Base-by-base conservation (phyloP, 371 early-diverging fungal species). In the Dipsacomyces acuminosporus region DNA sequence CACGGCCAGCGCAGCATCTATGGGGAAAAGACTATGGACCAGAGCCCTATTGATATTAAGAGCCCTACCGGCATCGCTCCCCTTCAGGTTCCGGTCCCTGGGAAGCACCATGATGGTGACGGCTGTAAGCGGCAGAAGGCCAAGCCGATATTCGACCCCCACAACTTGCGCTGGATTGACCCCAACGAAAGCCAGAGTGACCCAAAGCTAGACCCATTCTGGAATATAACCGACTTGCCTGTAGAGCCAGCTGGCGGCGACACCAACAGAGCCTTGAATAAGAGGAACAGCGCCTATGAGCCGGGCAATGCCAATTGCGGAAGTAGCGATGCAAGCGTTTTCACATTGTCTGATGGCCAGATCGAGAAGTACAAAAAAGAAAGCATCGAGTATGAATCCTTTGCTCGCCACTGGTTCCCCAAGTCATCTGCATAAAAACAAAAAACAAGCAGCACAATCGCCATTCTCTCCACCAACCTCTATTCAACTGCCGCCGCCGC, bases 401-500 rank as follows among this genome's bases (percentile, higher is more conserved):
- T 65, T 53, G 60, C 66, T n/a, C 66, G 54, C 19, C 66, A 53
- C 42, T 65, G 66, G 66, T 65, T 65, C 30, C 66, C 66, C 42
- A 65, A 56, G 43, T 33, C 55, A 6, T 46, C 65, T 17, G 38
- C 38, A 38, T 11, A 30, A n/a, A n/a, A n/a, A n/a, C n/a, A n/a
- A n/a, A n/a, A n/a, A n/a, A n/a, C n/a, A n/a, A n/a, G n/a, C n/a
- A n/a, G n/a, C n/a, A n/a, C n/a, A n/a, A n/a, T n/a, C n/a, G n/a
- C n/a, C n/a, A n/a, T n/a, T n/a, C n/a, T n/a, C n/a, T n/a, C n/a
- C n/a, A n/a, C n/a, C n/a, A n/a, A n/a, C n/a, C n/a, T n/a, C n/a
- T n/a, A n/a, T n/a, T n/a, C n/a, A n/a, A n/a, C n/a, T n/a, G n/a
- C n/a, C n/a, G n/a, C n/a, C n/a, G n/a, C n/a, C n/a, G n/a, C n/a